Percentiles rank a stretch among this genome's conserved stretches.
Conservation (phyloP, 2,329 filamentous ascomycete species). For the Aspergillus aculeatinus region DNA sequence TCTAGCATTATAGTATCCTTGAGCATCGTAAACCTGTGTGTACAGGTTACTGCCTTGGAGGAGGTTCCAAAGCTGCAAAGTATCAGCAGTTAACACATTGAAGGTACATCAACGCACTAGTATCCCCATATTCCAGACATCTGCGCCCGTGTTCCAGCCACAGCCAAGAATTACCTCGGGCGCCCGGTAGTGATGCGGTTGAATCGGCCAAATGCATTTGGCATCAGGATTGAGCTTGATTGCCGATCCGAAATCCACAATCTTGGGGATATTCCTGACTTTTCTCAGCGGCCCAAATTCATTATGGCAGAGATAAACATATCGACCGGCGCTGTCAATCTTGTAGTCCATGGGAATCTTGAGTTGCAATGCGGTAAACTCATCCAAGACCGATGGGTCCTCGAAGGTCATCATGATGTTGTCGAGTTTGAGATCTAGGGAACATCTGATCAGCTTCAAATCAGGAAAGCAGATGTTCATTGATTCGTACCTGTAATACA, state of each 20-base stretch:
- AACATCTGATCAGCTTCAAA: neutral
- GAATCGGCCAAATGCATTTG: conserved; percentile 41
- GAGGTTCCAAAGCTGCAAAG: conserved; percentile 8
- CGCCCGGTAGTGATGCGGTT: conserved; percentile 39
- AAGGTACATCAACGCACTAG: conserved; percentile 21
- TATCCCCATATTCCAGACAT: conserved; percentile 41
- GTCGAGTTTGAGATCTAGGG: conserved; percentile 41
- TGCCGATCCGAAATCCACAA: conserved; percentile 35
- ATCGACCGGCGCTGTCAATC: conserved; percentile 21
- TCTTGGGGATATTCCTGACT: conserved; percentile 24
- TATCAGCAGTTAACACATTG: neutral
- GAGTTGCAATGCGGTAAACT: conserved; percentile 24
- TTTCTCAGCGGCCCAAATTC: conserved; percentile 28
- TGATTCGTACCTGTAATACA: conserved; percentile 13
- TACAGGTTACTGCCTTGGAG: conserved; percentile 8
- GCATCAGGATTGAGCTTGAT: conserved; percentile 8
- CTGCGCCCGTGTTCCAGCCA: conserved; percentile 34
- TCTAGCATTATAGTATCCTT: neutral
- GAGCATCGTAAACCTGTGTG: neutral
- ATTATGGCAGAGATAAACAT: conserved; percentile 30
- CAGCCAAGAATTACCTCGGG: conserved; percentile 37
- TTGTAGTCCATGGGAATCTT: conserved; percentile 13
- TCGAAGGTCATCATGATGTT: conserved; percentile 41
- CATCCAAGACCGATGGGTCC: conserved; percentile 12
- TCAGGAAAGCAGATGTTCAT: conserved; percentile 28